These are phyloP conservation scores for Apiotrichum sp. DNA, from an alignment of 1,284 basidiomycete species.

Conservation along the genomic window DNA sequence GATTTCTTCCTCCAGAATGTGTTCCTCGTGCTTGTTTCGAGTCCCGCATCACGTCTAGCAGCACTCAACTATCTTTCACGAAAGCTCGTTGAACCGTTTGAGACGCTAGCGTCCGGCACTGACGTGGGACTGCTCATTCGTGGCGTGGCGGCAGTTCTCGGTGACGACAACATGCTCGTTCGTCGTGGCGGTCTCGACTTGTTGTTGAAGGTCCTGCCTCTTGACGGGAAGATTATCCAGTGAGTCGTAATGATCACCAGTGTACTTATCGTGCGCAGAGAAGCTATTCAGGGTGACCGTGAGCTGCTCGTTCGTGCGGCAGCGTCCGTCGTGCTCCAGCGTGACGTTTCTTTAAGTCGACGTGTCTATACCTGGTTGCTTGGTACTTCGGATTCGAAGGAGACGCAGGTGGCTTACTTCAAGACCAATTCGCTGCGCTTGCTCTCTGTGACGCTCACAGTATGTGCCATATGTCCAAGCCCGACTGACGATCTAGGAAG, in stretches of 20 bases:
- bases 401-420: conserved; percentile 66
- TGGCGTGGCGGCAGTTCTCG: conserved; percentile 79
- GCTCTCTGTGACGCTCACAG: conserved; percentile 62
- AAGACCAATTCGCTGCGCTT: conserved; percentile 62
- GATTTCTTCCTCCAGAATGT: conserved; percentile 93
- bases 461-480: conserved; percentile 37
- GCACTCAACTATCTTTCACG: conserved; percentile 81
- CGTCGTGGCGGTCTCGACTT: conserved; percentile 75
- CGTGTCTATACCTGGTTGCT: conserved; percentile 90
- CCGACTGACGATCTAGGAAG: conserved; percentile 49
- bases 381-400: conserved; percentile 68
- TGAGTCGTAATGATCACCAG: conserved; percentile 28
- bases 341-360: conserved; percentile 88
- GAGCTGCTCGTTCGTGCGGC: conserved; percentile 71
- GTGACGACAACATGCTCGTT: conserved; percentile 83
- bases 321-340: conserved; percentile 74
- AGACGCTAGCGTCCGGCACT: conserved; percentile 49
- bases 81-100: conserved; percentile 55
- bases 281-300: conserved; percentile 58
- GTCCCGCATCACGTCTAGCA: conserved; percentile 76
- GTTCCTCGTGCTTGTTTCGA: conserved; percentile 87
- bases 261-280: conserved; percentile 14
- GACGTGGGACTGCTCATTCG: conserved; percentile 90
- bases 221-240: conserved; percentile 65
- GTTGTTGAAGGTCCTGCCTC: conserved; percentile 63